These are phyloP conservation scores for Fusarium xylarioides DNA, from an alignment of 2,329 filamentous ascomycete species.

Conservation along the genomic window DNA sequence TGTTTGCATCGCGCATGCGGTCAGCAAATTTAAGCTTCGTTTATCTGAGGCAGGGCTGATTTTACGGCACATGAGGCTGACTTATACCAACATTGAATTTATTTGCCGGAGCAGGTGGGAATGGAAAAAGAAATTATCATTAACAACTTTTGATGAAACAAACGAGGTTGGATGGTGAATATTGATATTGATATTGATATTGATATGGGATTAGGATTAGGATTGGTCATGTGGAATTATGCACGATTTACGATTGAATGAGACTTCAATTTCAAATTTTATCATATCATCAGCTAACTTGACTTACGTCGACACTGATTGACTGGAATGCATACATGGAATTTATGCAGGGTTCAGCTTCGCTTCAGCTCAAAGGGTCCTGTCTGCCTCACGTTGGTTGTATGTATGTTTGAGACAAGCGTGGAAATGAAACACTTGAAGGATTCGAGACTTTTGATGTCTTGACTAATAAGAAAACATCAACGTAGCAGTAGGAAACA, in stretches of 20 bases:
- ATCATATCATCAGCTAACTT: not conserved
- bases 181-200: not conserved
- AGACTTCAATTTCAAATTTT: conserved; percentile 6
- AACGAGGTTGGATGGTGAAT: not conserved
- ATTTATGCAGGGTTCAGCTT: conserved; percentile 1
- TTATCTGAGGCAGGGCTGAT: conserved; percentile 22
- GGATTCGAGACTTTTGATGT: conserved; percentile 1
- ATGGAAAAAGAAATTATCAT: conserved; percentile 16
- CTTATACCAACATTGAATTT: conserved; percentile 2
- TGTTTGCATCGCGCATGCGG: conserved; percentile 7
- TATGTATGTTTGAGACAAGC: conserved; percentile 21
- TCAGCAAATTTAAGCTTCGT: conserved; percentile 25
- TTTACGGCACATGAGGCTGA: conserved; percentile 7
- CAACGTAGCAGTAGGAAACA: not conserved
- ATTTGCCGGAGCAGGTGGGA: conserved; percentile 2
- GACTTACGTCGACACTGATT: not conserved
- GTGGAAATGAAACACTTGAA: conserved; percentile 23
- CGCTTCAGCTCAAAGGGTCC: not conserved
- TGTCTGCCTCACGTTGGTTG: conserved; percentile 5
- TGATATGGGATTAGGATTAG: not conserved
- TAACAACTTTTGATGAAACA: not conserved
- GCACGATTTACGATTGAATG: conserved; percentile 27
- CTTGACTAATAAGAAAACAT: conserved; percentile 7
- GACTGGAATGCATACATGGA: not conserved
- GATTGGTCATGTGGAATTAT: conserved; percentile 3